Evolutionary conservation across 805 yeast genomes (phyloP).

Genomic region (Ascoidea asiatica): DNA sequence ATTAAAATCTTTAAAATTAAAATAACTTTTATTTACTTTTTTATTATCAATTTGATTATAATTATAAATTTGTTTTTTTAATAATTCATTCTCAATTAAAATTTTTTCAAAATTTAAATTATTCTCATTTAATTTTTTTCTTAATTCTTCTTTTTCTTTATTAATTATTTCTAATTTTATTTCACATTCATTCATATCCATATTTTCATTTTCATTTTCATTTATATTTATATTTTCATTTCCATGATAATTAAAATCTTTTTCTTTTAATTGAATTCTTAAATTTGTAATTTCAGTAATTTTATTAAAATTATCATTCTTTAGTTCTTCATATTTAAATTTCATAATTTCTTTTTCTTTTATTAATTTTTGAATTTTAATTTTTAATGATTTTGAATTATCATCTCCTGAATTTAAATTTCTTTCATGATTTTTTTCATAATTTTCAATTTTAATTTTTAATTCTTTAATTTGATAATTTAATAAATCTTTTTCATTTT

Average conservation of each 20-base stretch:
- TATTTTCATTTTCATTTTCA: neutral
- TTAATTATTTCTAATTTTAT: no score
- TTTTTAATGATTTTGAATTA: constrained; percentile 3
- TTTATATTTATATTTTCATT: neutral
- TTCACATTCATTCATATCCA: no score
- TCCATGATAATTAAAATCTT: no score
- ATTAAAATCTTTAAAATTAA: neutral
- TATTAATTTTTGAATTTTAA: constrained; percentile 2
- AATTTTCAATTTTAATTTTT: constrained; percentile 1
- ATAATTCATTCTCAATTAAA: neutral
- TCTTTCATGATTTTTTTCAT: neutral
- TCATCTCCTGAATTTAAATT: neutral
- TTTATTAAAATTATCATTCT: constrained; percentile 8
- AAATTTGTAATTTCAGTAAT: constrained; percentile 7
- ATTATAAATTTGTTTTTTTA: no score
- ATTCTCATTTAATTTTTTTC: neutral
- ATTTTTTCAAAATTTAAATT: no score
- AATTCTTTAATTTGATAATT: constrained; percentile 3
- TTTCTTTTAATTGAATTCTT: constrained; percentile 3
- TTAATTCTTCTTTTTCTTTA: no score
- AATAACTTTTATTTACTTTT: no score
- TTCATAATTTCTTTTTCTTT: constrained; percentile 4
- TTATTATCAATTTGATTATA: neutral
- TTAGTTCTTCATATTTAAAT: constrained; percentile 4
- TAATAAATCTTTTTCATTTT: constrained; percentile 5